Base-by-base conservation (phyloP, 805 yeast species). In the Starmerella apis region DNA sequence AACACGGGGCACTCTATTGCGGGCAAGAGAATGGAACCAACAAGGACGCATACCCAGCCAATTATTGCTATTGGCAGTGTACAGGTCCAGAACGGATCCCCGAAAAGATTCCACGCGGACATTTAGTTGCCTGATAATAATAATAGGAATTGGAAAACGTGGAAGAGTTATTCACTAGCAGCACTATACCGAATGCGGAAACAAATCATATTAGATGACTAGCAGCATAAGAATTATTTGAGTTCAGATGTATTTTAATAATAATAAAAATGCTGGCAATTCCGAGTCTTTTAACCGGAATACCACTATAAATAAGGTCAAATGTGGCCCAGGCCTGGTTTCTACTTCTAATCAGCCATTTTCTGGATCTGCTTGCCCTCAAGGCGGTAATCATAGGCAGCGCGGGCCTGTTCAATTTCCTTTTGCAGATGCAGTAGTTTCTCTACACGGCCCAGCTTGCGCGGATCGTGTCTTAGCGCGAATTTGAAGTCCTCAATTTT, bases 41-140 rank as follows among this genome's bases (percentile, higher is more conserved):
- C 90, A 49, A 90, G 73, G 11, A 94, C 83, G 44, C 88, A 76
- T 51, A 86, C 70, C 96, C 96, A 90, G 6, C 94, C 77, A 25
- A 86, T 62, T 3, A 72, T 55, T 0, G 86, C 81, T 39, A 87
- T 76, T 1, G 86, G 76, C 33, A 83, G 70, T 6, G 95, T 81
- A 19, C 90, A 74, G 27, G 86, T 71, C 37, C 92, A 94, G 63
- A 87, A 87, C 2, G 96, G 95, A 63, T 87, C 94, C 28, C 86
- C 79, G 20, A 79, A 63, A 52, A 85, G 68, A 57, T 80, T 43
- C 37, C 28, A 30, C 6, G 20, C 16, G 5, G 27, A 20, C 39
- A 36, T 20, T 36, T n/a, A 5, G 6, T n/a, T 6, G 35, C 10
- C 18, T 14, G n/a, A 16, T 10, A 13, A 33, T 13, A 33, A 18